phyloP scores from a whole-genome alignment of 306 rosid species.

The Malus fusca region DNA sequence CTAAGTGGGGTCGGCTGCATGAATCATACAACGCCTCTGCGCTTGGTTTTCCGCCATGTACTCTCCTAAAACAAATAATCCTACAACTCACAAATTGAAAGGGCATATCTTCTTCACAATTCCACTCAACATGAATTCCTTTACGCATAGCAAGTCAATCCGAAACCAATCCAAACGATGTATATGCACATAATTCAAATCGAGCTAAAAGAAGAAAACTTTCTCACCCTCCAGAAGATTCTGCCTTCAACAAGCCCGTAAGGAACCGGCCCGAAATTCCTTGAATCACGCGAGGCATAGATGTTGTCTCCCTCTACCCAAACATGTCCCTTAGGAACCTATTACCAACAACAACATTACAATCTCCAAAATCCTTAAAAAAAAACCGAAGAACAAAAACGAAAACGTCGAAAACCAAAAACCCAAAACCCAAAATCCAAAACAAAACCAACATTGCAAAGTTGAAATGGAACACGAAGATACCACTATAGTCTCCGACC shows the following conservation, averaged over 20 bases:
- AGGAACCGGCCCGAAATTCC: conserved; percentile 65
- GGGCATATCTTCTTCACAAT: neutral
- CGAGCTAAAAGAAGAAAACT: neutral
- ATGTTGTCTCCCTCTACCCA: conserved; percentile 78
- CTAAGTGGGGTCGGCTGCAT: no score
- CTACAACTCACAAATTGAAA: neutral
- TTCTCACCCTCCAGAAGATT: conserved; percentile 60
- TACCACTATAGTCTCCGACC: conserved; percentile 56
- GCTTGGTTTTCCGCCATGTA: neutral
- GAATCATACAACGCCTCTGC: no score
- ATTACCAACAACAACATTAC: neutral
- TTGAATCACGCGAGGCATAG: conserved; percentile 48
- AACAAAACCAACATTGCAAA: neutral
- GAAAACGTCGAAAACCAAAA: neutral
- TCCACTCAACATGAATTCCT: neutral
- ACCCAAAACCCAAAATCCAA: neutral
- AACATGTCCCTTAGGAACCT: conserved; percentile 74
- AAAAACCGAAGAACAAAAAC: neutral
- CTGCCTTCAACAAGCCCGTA: conserved; percentile 54
- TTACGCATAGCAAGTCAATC: neutral
- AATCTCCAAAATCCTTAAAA: conserved; percentile 3
- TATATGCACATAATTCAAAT: neutral
- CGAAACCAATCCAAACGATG: neutral
- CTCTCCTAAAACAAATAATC: neutral
- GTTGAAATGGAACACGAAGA: neutral